Evolutionary conservation across 2,329 filamentous ascomycete genomes (phyloP).

Genomic region (Xylariaceae sp.): DNA sequence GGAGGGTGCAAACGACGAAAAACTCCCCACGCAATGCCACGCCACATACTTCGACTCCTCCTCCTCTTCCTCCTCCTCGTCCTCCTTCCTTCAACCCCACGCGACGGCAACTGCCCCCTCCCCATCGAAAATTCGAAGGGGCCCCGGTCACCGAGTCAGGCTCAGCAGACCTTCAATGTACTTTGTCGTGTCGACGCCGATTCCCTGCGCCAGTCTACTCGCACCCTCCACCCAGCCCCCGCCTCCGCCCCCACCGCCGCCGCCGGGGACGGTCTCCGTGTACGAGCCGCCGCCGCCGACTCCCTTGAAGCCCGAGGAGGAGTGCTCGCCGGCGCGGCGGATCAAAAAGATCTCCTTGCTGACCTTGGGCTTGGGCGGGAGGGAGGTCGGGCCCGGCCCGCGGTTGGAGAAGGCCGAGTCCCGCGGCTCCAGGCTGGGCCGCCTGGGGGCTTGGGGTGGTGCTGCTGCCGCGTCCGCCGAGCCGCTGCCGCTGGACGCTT

Average conservation of each 20-base stretch:
- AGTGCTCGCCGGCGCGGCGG: constrained; percentile 51
- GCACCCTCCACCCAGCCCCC: constrained; percentile 46
- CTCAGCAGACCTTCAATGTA: constrained; percentile 69
- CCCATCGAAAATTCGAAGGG: too few relatives aligned
- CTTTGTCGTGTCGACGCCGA: constrained; percentile 67
- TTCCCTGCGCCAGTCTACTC: constrained; percentile 59
- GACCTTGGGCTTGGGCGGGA: constrained; percentile 16
- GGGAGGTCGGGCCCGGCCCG: constrained; percentile 1
- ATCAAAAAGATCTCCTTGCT: constrained; percentile 56
- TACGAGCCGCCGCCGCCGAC: constrained; percentile 25
- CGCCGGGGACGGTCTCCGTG: too few relatives aligned
- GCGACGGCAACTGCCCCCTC: too few relatives aligned
- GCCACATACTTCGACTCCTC: too few relatives aligned
- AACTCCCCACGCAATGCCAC: too few relatives aligned
- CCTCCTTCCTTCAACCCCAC: too few relatives aligned
- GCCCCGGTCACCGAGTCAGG: constrained; percentile 34
- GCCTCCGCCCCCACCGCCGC: too few relatives aligned
- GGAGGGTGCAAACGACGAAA: too few relatives aligned
- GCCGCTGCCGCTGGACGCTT: neutral
- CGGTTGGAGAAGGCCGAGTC: constrained; percentile 5
- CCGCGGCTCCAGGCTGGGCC: constrained; percentile 5
- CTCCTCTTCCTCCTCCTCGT: too few relatives aligned
- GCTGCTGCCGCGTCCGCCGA: neutral
- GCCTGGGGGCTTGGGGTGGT: neutral
- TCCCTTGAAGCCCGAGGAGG: constrained; percentile 26